phyloP scores from a whole-genome alignment of 805 yeast species.

The Candida michaelii region DNA sequence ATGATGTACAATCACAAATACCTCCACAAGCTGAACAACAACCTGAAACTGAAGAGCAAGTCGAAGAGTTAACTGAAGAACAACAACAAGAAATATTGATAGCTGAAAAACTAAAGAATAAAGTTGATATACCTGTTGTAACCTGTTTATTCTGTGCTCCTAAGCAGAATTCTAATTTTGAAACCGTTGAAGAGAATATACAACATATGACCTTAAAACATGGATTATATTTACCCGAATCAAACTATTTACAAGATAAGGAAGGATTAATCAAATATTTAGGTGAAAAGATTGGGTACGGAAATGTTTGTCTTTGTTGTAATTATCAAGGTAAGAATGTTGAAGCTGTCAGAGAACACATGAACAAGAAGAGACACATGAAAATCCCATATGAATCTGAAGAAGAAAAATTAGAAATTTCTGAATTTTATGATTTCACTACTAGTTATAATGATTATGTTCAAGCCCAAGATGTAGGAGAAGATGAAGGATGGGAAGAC shows the following conservation, averaged over 20 bases:
- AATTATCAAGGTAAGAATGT: constrained; percentile 78
- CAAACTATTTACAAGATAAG: constrained; percentile 61
- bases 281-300: constrained; percentile 78
- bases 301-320: constrained; percentile 82
- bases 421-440: constrained; percentile 82
- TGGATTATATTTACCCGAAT: constrained; percentile 89
- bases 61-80: constrained; percentile 15
- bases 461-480: constrained; percentile 15
- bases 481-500: constrained; percentile 42
- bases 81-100: constrained; percentile 42
- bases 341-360: constrained; percentile 88
- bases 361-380: constrained; percentile 82
- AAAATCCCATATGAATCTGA: constrained; percentile 83
- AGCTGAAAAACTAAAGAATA: constrained; percentile 44
- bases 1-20: neutral
- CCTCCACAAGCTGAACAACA: neutral
- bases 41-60: constrained; percentile 10
- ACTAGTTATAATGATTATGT: constrained; percentile 49
- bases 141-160: constrained; percentile 52
- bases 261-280: constrained; percentile 73
- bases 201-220: constrained; percentile 77
- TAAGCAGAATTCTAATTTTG: constrained; percentile 32
- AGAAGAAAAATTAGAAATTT: constrained; percentile 71
- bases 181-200: constrained; percentile 43
- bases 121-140: constrained; percentile 48